Base-by-base conservation (phyloP, 2,329 filamentous ascomycete genomes). In the Clonostachys sp. region DNA sequence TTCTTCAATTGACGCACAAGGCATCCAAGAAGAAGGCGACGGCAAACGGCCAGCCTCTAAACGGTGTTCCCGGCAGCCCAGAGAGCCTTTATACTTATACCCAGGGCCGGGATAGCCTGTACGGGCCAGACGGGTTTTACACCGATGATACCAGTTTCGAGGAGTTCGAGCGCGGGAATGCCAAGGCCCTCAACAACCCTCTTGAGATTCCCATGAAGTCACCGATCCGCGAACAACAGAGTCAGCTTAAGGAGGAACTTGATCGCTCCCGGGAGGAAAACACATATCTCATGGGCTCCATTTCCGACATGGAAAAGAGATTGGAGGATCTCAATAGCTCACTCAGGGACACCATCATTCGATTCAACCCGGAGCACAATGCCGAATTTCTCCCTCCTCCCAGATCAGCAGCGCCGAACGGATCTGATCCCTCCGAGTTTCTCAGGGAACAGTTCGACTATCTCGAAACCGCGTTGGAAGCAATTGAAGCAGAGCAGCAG, bases 1-100 rank as follows among this genome's bases (percentile, higher is more conserved):
- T 99, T 38, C 72, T 99, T 46, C 91, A 96, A 61, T 80, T 95
- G 65, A 95, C 91, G 9, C 91, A 97, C 66, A 87, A 86, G 57
- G 83, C 81, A 1, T 75, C 86, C n/a, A 86, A 81, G 58, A 81
- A 79, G 54, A 57, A 68, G 5, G 64, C 71, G 8, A 68, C 73
- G 45, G 65, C 70, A 3, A 66, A 64, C 34, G 62, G 64, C 1
- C 67, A 70, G 42, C 59, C 69, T 7, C 61, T 72, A 39, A 78
- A 79, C 48, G 81, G 78, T 17, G 81, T 89, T 51, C 87, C 86
- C 6, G 83, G 86, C 47, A 91, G 86, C 57, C 86, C 87, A 8
- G 87, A 89, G 61, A 91, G 86, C 68, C 80, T 89, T 52, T 86
- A 89, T 57, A 84, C 82, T 2, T 86, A 83, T 55, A 76, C 81